A percentile compares a stretch with the other conserved stretches of the same genome.
These are phyloP conservation scores for Colletotrichum coccodes DNA, from an alignment of 2,329 filamentous ascomycete species.

Conservation along the genomic window DNA sequence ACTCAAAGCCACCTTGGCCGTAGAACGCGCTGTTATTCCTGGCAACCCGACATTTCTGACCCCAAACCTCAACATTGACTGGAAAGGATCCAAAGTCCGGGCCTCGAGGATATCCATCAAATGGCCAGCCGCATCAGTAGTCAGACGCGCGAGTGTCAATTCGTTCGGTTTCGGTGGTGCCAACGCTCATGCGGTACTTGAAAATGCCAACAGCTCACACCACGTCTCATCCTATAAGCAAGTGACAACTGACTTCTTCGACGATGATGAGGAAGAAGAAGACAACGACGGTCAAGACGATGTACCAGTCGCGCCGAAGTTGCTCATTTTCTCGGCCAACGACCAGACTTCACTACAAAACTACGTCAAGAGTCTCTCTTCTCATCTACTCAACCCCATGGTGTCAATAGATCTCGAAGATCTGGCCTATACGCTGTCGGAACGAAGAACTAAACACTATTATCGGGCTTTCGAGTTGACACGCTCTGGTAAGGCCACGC, in stretches of 20 bases:
- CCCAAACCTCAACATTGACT: slow-evolving; percentile 57
- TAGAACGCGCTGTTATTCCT: slow-evolving; percentile 39
- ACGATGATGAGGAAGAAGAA: not conserved
- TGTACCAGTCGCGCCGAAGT: slow-evolving; percentile 30
- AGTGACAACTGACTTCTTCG: not conserved
- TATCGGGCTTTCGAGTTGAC: slow-evolving; percentile 37
- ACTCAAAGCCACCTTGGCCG: slow-evolving; percentile 40
- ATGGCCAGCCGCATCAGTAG: not conserved
- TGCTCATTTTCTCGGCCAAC: slow-evolving; percentile 33
- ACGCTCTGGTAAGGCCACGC: no score
- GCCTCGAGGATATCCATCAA: not conserved
- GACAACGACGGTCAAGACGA: not conserved
- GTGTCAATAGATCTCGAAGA: slow-evolving; percentile 36
- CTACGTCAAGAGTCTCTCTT: not conserved
- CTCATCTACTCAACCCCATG: slow-evolving; percentile 35
- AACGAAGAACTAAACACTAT: slow-evolving; percentile 35
- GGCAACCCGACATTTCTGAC: slow-evolving; percentile 34
- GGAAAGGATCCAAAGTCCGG: slow-evolving; percentile 40
- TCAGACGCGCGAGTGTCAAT: slow-evolving; percentile 33
- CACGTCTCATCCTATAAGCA: not conserved
- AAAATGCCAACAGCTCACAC: slow-evolving; percentile 9
- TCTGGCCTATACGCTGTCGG: slow-evolving; percentile 42
- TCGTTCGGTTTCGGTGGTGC: slow-evolving; percentile 41
- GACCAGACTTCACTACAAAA: not conserved
- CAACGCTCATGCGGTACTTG: slow-evolving; percentile 39